Conservation (phyloP, 208 protist genomes). For the Trypanosomatidae sp. region DNA sequence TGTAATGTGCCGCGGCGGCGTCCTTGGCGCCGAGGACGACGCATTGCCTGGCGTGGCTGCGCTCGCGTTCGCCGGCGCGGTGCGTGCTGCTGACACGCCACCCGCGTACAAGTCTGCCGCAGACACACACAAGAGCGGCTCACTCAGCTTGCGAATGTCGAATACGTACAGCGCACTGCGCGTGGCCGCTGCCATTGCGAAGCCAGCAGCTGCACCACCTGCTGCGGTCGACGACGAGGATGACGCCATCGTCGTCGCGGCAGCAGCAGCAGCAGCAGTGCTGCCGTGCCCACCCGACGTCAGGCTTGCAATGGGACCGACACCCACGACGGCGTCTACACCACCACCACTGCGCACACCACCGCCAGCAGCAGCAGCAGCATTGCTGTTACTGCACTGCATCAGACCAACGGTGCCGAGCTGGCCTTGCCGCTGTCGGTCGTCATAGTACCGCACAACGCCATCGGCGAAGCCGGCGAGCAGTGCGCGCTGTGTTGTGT, state of each 20-base stretch:
- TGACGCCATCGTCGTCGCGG: conserved; percentile 11
- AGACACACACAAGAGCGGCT: conserved; percentile 19
- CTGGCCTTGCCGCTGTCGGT: conserved; percentile 62
- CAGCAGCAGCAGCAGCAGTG: too few species aligned
- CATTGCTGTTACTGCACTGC: too few species aligned
- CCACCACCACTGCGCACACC: too few species aligned
- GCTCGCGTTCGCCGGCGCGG: background rate
- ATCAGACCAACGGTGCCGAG: conserved; percentile 50
- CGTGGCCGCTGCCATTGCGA: conserved; percentile 42
- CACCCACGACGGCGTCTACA: conserved; percentile 2
- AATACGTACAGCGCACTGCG: conserved; percentile 41
- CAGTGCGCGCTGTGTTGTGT: conserved; percentile 58
- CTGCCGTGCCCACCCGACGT: background rate
- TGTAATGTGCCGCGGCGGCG: too few species aligned
- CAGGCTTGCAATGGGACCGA: conserved; percentile 1
- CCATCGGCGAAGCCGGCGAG: conserved; percentile 71
- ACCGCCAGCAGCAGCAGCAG: too few species aligned
- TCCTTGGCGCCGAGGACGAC: too few species aligned
- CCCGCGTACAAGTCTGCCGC: conserved; percentile 9
- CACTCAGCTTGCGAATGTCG: conserved; percentile 51
- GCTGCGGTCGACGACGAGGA: too few species aligned
- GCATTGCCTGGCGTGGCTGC: too few species aligned
- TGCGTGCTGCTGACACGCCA: background rate
- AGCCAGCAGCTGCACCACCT: too few species aligned
- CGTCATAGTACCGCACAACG: conserved; percentile 80